Evolutionary conservation across 2,329 filamentous ascomycete genomes (phyloP), one percentile per base, ranked within the genome.

Genomic region (Claviceps pusilla): DNA sequence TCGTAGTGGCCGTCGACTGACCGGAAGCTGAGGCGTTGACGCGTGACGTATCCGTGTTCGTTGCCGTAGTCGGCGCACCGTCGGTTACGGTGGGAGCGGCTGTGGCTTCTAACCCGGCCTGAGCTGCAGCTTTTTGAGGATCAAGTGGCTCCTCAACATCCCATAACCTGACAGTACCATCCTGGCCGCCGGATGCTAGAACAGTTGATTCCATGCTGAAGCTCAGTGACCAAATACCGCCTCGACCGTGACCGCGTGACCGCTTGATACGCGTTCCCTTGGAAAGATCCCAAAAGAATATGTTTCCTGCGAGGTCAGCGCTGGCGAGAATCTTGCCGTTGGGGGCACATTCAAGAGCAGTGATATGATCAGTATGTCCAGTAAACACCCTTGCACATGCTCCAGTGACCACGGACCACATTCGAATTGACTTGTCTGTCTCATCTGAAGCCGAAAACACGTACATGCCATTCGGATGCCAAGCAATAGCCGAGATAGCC

Each of bases 331-430:
- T 82, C 66, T 87, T 90, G 59, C 93, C 93, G 62, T 89, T 89
- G 1, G 88, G 89, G 28, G 88, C 85, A 63, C 89, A 95, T 59
- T 91, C 82, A 31, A 97, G 73, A 0, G 89, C 80, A 14, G 86
- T 94, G 65, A 97, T 83, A 63, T 89, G 88, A 51, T 93, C 89
- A 0, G 82, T 86, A 65, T 98, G 93, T 1, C 93, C 93, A 0
- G 87, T 89, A 65, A 97, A 95, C 63, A 97, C 82, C 31, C 93
- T 86, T 5, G 96, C 87, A 41, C 89, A 89, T 57, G 84, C 83
- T 33, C 93, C 93, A 9, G 86, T 91, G 11, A 82, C 79, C n/a
- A 96, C 80, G 10, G 89, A 84, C 93, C 93, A 98, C 91, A 98
- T 97, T 35, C 93, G 84, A 39, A 97, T 87, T 0, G 89, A 93